phyloP scores from a whole-genome alignment of 2,329 filamentous ascomycete species.

The Fulvia fulva region DNA sequence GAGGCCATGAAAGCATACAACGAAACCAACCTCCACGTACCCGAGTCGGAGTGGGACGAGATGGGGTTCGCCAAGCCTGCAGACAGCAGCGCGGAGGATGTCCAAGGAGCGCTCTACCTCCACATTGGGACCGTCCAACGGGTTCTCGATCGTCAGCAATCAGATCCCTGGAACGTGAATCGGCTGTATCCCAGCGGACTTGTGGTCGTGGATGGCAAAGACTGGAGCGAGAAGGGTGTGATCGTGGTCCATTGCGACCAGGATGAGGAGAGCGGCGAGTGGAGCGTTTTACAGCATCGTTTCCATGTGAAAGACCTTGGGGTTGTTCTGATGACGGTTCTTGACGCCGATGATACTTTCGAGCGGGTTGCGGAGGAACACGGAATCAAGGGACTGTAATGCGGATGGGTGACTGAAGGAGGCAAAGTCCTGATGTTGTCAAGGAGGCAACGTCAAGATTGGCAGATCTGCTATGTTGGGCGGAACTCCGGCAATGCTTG shows the following conservation, averaged over 20 bases:
- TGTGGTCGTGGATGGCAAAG: not conserved
- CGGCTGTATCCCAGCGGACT: not conserved
- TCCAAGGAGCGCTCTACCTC: not conserved
- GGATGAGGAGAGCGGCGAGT: not conserved
- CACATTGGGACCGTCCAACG: not conserved
- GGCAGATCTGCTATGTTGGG: too few species aligned
- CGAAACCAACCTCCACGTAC: not conserved
- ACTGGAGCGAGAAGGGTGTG: not conserved
- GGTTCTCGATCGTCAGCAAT: not conserved
- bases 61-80: not conserved
- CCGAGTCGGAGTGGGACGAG: slow-evolving; percentile 1
- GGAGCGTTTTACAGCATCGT: not conserved
- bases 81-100: not conserved
- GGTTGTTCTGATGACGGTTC: not conserved
- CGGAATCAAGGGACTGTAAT: not conserved
- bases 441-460: too few species aligned
- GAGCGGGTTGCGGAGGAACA: not conserved
- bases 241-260: not conserved
- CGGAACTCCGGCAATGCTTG: too few species aligned
- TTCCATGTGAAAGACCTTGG: not conserved
- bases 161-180: not conserved
- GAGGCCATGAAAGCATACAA: not conserved
- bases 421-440: too few species aligned
- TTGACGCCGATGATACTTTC: not conserved
- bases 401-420: not conserved